Percentiles rank a stretch among this genome's conserved stretches.
Conservation (phyloP, 495 filamentous ascomycete species). For the Symbiotaphrina buchneri region DNA sequence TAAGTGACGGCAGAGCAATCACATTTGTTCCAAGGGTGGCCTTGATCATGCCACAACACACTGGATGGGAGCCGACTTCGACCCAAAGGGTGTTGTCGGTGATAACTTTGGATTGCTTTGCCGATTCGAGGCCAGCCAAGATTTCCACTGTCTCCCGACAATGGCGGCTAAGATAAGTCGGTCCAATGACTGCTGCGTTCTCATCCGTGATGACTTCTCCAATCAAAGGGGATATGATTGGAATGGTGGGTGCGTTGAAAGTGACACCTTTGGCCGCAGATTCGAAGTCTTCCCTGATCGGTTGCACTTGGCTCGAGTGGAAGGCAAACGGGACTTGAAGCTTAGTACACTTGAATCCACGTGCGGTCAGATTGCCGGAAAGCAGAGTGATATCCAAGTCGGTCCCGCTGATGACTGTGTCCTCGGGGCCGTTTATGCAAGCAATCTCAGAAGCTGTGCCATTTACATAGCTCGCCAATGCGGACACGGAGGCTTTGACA, state of each 20-base stretch:
- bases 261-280: constrained; percentile 28
- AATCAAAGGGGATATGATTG: constrained; percentile 48
- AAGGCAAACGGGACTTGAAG: constrained; percentile 61
- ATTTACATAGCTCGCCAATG: constrained; percentile 12
- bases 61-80: constrained; percentile 13
- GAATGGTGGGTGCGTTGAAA: constrained; percentile 38
- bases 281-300: constrained; percentile 46
- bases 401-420: constrained; percentile 20
- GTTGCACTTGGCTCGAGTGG: constrained; percentile 63
- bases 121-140: constrained; percentile 33
- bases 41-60: constrained; percentile 10
- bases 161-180: constrained; percentile 40
- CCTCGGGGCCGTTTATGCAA: constrained; percentile 22
- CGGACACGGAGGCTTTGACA: constrained; percentile 16
- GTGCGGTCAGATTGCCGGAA: constrained; percentile 27
- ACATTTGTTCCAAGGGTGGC: constrained; percentile 12
- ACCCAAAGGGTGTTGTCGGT: constrained; percentile 18
- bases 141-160: constrained; percentile 58
- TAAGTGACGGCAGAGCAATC: constrained; percentile 33
- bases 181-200: constrained; percentile 22
- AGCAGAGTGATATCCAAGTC: constrained; percentile 16
- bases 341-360: constrained; percentile 41
- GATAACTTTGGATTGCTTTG: constrained; percentile 15
- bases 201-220: constrained; percentile 31
- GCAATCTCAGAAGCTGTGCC: constrained; percentile 20